These are phyloP conservation scores for Calonectria pauciramosa DNA, from an alignment of 2,329 filamentous ascomycete species.

Conservation along the genomic window DNA sequence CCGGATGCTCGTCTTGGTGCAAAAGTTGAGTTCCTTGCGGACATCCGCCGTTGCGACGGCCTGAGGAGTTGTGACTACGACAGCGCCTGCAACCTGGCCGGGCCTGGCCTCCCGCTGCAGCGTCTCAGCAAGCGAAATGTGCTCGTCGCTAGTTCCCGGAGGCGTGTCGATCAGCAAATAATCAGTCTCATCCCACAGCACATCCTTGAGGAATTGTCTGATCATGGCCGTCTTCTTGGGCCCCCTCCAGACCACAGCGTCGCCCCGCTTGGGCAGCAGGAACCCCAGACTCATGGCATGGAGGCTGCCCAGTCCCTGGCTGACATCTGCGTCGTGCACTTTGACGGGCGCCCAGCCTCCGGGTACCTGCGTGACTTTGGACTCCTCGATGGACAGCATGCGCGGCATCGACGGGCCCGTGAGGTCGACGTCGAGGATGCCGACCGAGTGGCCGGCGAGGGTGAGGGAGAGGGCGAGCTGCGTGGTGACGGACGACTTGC, in stretches of 20 bases:
- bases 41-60: conserved; percentile 95
- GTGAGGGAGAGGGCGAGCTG: conserved; percentile 93
- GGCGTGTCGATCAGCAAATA: conserved; percentile 96
- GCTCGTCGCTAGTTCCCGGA: conserved; percentile 95
- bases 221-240: conserved; percentile 99
- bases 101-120: conserved; percentile 74
- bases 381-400: conserved; percentile 89
- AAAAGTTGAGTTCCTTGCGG: conserved; percentile 95
- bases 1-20: conserved; percentile 82
- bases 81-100: conserved; percentile 84
- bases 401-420: conserved; percentile 97
- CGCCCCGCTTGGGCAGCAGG: conserved; percentile 83
- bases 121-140: conserved; percentile 94
- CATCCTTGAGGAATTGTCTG: conserved; percentile 92
- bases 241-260: conserved; percentile 96
- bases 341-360: conserved; percentile 93
- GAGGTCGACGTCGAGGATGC: conserved; percentile 95
- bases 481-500: conserved; percentile 97
- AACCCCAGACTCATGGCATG: conserved; percentile 96
- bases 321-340: conserved; percentile 75
- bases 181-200: conserved; percentile 89
- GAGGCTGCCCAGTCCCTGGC: conserved; percentile 71
- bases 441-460: conserved; percentile 87
- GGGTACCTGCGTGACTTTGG: conserved; percentile 91
- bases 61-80: conserved; percentile 96